A percentile compares a stretch with the other conserved stretches of the same genome.
These are phyloP conservation scores for Botrytis cinerea DNA, from an alignment of 2,329 filamentous ascomycete species.

Conservation along the genomic window DNA sequence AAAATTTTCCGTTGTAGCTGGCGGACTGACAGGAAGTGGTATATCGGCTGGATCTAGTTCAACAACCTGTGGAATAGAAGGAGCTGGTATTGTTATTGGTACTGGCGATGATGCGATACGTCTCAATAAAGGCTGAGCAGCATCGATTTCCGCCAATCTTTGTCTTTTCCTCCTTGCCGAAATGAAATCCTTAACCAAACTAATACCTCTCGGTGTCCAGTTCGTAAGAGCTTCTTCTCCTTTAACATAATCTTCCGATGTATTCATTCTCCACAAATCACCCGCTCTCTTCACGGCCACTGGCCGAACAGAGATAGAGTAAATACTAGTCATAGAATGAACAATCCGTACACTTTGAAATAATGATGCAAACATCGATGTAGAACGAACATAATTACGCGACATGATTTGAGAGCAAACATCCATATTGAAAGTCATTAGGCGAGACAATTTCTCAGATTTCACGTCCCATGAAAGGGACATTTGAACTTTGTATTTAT, in stretches of 20 bases:
- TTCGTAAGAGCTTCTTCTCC: slow-evolving; percentile 83
- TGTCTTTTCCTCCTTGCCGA: slow-evolving; percentile 70
- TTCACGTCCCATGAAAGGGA: slow-evolving; percentile 82
- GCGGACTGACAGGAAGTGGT: slow-evolving; percentile 9
- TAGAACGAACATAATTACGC: slow-evolving; percentile 79
- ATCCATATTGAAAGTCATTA: slow-evolving; percentile 83
- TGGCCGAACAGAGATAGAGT: slow-evolving; percentile 82
- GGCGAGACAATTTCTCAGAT: slow-evolving; percentile 80
- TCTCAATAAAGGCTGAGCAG: slow-evolving; percentile 66
- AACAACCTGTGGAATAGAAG: not conserved
- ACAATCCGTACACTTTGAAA: slow-evolving; percentile 86
- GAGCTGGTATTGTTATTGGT: not conserved
- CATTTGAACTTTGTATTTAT: slow-evolving; percentile 89
- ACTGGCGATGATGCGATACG: slow-evolving; percentile 49
- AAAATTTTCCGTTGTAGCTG: slow-evolving; percentile 22
- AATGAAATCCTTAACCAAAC: slow-evolving; percentile 86
- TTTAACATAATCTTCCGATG: slow-evolving; percentile 91
- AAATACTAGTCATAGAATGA: slow-evolving; percentile 82
- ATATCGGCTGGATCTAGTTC: slow-evolving; percentile 8
- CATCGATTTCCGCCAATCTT: slow-evolving; percentile 78
- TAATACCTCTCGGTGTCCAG: slow-evolving; percentile 89
- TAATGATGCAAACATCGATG: slow-evolving; percentile 82
- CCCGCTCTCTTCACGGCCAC: slow-evolving; percentile 87
- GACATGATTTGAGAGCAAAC: slow-evolving; percentile 82
- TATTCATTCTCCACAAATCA: slow-evolving; percentile 96